These are phyloP conservation scores for Leptographium radiaticola DNA, from an alignment of 2,329 filamentous ascomycete genomes.

Conservation along the genomic window DNA sequence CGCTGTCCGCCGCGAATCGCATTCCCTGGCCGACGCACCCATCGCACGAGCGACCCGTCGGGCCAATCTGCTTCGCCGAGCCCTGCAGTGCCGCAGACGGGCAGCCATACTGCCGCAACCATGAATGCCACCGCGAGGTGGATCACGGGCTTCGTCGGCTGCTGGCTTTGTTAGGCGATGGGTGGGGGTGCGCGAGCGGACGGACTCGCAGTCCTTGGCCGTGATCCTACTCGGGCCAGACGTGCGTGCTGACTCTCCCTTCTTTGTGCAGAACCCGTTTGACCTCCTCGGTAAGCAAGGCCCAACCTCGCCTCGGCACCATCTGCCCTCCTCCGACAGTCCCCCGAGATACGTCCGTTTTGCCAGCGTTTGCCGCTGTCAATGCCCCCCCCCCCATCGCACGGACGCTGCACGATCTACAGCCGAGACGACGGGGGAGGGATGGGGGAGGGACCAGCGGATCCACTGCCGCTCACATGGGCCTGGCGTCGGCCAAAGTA, in stretches of 20 bases:
- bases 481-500: background rate
- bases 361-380: background rate
- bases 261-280: slow-evolving; percentile 67
- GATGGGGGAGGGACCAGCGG: background rate
- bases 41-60: background rate
- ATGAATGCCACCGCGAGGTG: background rate
- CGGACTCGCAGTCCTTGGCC: background rate
- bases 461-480: background rate
- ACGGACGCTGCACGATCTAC: too few relatives aligned
- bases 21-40: background rate
- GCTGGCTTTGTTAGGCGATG: background rate
- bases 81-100: background rate
- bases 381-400: too few relatives aligned
- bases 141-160: background rate
- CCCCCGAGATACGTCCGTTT: background rate
- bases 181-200: background rate
- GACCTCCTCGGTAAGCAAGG: slow-evolving; percentile 78
- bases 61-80: background rate
- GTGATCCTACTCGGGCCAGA: background rate
- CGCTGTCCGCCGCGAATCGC: slow-evolving; percentile 1
- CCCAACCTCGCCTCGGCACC: too few relatives aligned
- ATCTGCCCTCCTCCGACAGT: background rate
- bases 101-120: background rate
- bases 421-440: too few relatives aligned
- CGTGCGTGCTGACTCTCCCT: slow-evolving; percentile 5